Base-by-base conservation (phyloP, 148 eudicot species). In the Chenopodium suecicum region DNA sequence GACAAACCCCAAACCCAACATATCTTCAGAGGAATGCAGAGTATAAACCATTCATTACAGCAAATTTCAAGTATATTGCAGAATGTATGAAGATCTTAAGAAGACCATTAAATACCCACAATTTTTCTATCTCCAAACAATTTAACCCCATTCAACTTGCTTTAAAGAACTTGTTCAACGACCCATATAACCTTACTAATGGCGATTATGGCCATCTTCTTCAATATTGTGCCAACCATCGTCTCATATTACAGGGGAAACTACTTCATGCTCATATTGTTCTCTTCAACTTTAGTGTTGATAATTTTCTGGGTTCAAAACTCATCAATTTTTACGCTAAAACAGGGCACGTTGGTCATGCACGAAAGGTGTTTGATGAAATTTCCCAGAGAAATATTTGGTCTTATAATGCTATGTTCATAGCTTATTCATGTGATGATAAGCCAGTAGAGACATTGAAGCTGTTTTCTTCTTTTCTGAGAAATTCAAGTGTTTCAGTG, bases 231-330 rank as follows among this genome's bases (percentile, higher is more conserved):
- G 20, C 92, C 72, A 85, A 86, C 68, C 86, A 76, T 82, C 85
- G 85, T 73, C 90, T 91, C 34, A 27, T 83, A 41, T 86, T 89
- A 37, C 90, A 82, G 56, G 92, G 86, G 25, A 85, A 87, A 76
- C 89, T 87, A 79, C 88, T 92, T 60, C 97, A 91, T 73, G 85
- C 86, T 82, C 90, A 82, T 67, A 88, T 90, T 48, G 56, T 88
- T 31, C 80, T 91, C 58, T 83, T 77, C 67, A 62, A 88, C 46
- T 81, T 83, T 62, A 50, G 78, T 14, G 84, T 76, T 67, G 85
- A 83, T 83, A 92, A 92, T 81, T 91, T 86, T 79, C 84, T 92
- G 48, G 92, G 88, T 6, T 90, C 97, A 22, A 92, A 91, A 52
- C 90, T 92, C 79, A 81, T 91, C 50, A 80, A 83, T 22, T 90